These are phyloP conservation scores for Solanum virginianum DNA, from an alignment of 257 asterid species.

Conservation along the genomic window DNA sequence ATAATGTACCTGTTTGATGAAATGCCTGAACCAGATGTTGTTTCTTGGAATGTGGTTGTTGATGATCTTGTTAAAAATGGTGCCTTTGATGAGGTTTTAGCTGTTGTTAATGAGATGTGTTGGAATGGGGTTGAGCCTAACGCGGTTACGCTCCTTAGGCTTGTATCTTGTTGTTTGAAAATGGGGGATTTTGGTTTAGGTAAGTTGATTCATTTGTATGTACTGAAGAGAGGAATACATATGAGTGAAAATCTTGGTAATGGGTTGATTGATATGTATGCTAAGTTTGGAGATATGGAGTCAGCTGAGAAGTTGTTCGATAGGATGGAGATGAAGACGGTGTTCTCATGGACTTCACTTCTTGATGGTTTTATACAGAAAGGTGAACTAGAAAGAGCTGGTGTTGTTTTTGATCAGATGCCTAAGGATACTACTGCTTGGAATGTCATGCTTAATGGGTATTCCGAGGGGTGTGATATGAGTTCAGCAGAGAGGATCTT, in stretches of 20 bases:
- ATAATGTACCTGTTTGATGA: conserved; percentile 38
- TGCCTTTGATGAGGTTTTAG: conserved; percentile 12
- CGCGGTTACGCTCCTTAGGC: conserved; percentile 46
- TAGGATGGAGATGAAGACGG: conserved; percentile 28
- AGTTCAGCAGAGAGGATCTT: conserved; percentile 2
- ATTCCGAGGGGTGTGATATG: conserved; percentile 13
- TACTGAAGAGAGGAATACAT: conserved; percentile 3
- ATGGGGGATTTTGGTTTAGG: conserved; percentile 23
- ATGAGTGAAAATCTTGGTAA: conserved; percentile 12
- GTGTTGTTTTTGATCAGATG: conserved; percentile 39
- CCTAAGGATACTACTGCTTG: conserved; percentile 8
- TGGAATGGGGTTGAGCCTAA: conserved; percentile 44
- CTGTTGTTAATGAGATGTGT: conserved; percentile 33
- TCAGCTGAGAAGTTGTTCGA: conserved; percentile 40
- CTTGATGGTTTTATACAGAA: conserved; percentile 46
- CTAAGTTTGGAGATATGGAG: conserved; percentile 42
- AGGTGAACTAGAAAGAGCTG: conserved; percentile 42
- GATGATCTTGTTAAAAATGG: conserved; percentile 37
- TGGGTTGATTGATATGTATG: conserved; percentile 35
- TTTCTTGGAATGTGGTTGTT: conserved; percentile 58
- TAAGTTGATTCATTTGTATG: conserved; percentile 34
- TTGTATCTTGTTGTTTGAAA: conserved; percentile 42
- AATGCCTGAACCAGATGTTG: conserved; percentile 45
- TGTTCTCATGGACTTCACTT: conserved; percentile 66
- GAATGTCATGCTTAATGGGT: conserved; percentile 5